Base-by-base conservation (phyloP, 306 rosid genomes). In the Begonia masoniana region DNA sequence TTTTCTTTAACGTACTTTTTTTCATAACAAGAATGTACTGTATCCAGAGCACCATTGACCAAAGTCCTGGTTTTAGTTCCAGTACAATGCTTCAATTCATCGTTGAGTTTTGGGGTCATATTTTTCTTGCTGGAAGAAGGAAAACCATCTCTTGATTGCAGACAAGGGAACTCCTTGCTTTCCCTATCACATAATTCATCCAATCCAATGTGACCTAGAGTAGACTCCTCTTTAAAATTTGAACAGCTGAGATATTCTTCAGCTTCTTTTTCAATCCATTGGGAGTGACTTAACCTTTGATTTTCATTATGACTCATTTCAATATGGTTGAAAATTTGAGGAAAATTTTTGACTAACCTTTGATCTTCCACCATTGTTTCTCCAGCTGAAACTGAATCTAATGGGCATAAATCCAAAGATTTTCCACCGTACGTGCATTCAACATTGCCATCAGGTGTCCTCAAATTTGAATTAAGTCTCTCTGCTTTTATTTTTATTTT, bases 131-230 rank as follows among this genome's bases (percentile, higher is more conserved):
- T 67, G 50, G 64, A 67, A 55, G 70, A 51, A 50, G 47, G 52
- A 50, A 47, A 57, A 57, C 59, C 45, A n/a, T 55, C 71, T 50
- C 64, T 57, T 43, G 36, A 47, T 47, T 70, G 72, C 66, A 47
- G 58, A 65, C 51, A 19, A 54, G 71, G 63, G 39, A 54, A 58
- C 41, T 63, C 74, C 50, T 57, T 71, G 58, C 63, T 54, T 43
- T 78, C 82, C 56, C 54, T 76, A 51, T 54, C 64, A 65, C 53
- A 60, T 53, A 65, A 70, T 52, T 70, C 42, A 14, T 59, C 61
- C 13, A 61, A 56, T 52, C 26, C 52, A 60, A 67, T 58, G 0
- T 62, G 76, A 49, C 64, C 69, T 53, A 42, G 68, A 42, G 47
- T 26, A 14, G 9, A 24, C 50, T 61, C 81, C 63, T 73, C 75